Conservation (phyloP, 805 yeast genomes). For the Candida vaughaniae region DNA sequence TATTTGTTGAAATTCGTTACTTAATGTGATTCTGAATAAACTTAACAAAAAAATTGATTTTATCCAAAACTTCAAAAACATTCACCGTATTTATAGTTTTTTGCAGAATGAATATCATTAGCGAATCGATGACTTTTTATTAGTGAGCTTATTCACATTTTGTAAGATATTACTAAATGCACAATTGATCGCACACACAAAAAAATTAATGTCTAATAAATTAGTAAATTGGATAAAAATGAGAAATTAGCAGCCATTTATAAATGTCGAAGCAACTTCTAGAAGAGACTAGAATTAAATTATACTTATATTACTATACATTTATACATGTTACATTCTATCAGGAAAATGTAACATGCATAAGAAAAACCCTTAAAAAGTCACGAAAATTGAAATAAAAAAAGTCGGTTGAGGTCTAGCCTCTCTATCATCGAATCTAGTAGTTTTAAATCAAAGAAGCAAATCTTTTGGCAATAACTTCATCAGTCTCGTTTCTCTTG, state of each 20-base stretch:
- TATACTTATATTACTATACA: too few species aligned
- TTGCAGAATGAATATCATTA: not conserved
- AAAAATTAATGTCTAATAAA: too few species aligned
- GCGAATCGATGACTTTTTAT: not conserved
- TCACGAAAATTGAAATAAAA: not conserved
- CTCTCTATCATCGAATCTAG: not conserved
- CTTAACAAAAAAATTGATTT: conserved; percentile 5
- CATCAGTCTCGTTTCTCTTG: conserved; percentile 8
- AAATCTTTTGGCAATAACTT: conserved; percentile 9
- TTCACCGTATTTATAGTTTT: conserved; percentile 5
- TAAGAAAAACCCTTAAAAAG: too few species aligned
- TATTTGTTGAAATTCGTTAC: not conserved
- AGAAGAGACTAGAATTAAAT: too few species aligned
- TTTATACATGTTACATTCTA: too few species aligned
- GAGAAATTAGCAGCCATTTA: too few species aligned
- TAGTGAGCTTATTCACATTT: not conserved
- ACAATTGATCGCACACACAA: too few species aligned
- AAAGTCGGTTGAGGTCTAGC: not conserved
- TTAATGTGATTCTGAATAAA: conserved; percentile 1
- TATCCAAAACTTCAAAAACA: not conserved
- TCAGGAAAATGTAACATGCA: too few species aligned
- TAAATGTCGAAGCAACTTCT: too few species aligned
- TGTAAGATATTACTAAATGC: conserved; percentile 3
- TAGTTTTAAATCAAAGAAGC: not conserved
- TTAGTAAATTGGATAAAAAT: too few species aligned